Evolutionary conservation across 2,329 filamentous ascomycete genomes (phyloP).

Genomic region (Pseudogymnoascus sp.): DNA sequence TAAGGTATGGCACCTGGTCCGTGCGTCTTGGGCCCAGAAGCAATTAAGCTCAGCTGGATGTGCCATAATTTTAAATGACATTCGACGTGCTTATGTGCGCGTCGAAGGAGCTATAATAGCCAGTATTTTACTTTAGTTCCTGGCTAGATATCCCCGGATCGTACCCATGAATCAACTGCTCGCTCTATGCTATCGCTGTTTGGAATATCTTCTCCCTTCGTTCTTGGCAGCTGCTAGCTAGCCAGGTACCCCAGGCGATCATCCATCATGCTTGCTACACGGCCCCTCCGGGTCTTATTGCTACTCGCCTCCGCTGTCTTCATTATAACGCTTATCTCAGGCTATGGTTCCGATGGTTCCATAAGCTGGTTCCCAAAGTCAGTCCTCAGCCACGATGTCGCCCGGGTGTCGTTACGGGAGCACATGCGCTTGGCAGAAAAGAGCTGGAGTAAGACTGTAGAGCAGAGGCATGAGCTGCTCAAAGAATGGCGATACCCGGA

Average conservation of each 20-base stretch:
- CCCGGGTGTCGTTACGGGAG: neutral
- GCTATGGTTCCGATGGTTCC: neutral
- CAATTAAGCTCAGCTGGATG: neutral
- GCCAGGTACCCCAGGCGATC: slow-evolving; percentile 1
- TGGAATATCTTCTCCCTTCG: neutral
- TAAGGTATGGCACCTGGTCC: neutral
- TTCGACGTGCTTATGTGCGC: neutral
- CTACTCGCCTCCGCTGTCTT: neutral
- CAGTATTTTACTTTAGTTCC: neutral
- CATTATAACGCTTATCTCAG: neutral
- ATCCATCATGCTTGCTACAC: neutral
- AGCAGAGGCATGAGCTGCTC: slow-evolving; percentile 26
- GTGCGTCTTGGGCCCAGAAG: neutral
- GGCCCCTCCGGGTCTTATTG: neutral
- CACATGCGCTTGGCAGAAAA: slow-evolving; percentile 16
- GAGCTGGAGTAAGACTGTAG: slow-evolving; percentile 28
- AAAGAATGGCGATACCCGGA: slow-evolving; percentile 20
- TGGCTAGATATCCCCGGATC: neutral
- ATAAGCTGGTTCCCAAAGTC: neutral
- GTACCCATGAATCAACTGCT: neutral
- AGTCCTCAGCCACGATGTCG: neutral
- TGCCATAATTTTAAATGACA: neutral
- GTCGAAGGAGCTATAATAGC: neutral
- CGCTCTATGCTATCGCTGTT: neutral
- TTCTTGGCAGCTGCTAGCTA: neutral